phyloP scores from a whole-genome alignment of 2,329 filamentous ascomycete species.

The Scedosporium aurantiacum region DNA sequence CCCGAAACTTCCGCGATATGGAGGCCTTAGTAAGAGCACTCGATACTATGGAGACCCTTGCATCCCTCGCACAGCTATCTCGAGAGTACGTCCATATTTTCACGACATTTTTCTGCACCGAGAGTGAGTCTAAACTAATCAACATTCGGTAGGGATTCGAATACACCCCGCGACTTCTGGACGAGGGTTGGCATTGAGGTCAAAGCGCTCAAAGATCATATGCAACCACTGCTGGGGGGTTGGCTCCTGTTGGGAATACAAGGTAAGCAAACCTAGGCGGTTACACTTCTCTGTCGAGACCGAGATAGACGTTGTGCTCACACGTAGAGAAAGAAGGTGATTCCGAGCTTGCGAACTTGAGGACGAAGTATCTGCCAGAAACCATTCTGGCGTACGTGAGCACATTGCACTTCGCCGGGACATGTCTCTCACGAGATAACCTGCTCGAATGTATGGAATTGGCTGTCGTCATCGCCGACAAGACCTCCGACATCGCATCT shows the following conservation, averaged over 20 bases:
- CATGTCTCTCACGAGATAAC: conserved; percentile 61
- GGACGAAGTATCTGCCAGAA: conserved; percentile 74
- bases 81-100: conserved; percentile 34
- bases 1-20: conserved; percentile 55
- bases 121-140: not conserved
- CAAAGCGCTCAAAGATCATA: conserved; percentile 40
- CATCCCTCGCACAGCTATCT: conserved; percentile 40
- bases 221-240: conserved; percentile 50
- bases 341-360: conserved; percentile 51
- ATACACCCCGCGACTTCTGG: conserved; percentile 38
- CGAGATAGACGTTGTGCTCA: conserved; percentile 8
- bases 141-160: conserved; percentile 14
- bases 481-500: conserved; percentile 53
- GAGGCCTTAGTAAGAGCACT: conserved; percentile 56
- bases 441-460: conserved; percentile 82
- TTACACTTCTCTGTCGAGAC: not conserved
- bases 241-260: conserved; percentile 49
- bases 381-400: conserved; percentile 73
- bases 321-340: conserved; percentile 37
- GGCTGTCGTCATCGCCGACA: conserved; percentile 61
- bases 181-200: conserved; percentile 42
- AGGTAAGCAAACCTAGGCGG: conserved; percentile 30
- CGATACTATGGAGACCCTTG: conserved; percentile 57
- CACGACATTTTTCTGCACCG: not conserved
- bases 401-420: conserved; percentile 69